A percentile compares a stretch with the other conserved stretches of the same genome.
Evolutionary conservation across 2,329 filamentous ascomycete genomes (phyloP).

Genomic region (Calonectria fujianensis): DNA sequence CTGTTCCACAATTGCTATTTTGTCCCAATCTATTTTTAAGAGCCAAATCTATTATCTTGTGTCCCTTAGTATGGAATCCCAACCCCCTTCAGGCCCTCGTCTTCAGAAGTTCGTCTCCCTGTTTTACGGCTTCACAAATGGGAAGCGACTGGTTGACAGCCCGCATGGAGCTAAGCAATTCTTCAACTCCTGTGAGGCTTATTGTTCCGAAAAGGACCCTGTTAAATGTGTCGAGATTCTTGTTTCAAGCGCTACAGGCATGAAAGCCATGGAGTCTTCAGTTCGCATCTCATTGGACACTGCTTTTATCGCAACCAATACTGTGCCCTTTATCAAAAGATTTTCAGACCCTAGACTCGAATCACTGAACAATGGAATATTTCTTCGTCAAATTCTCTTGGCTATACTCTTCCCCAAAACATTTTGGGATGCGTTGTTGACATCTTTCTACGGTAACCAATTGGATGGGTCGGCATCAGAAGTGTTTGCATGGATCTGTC

Average conservation of each 20-base stretch:
- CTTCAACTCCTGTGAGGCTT: slow-evolving; percentile 48
- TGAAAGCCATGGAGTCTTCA: slow-evolving; percentile 50
- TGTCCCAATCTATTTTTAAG: not conserved
- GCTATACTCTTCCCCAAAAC: slow-evolving; percentile 71
- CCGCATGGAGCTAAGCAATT: slow-evolving; percentile 53
- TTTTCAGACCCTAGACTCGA: slow-evolving; percentile 44
- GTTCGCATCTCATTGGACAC: slow-evolving; percentile 52
- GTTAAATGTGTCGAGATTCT: slow-evolving; percentile 55
- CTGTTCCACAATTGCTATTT: not conserved
- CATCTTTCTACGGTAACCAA: slow-evolving; percentile 51
- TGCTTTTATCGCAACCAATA: slow-evolving; percentile 55
- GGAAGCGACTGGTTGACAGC: slow-evolving; percentile 42
- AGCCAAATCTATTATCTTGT: not conserved
- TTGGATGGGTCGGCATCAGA: slow-evolving; percentile 59
- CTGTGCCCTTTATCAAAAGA: slow-evolving; percentile 40
- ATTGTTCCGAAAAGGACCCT: slow-evolving; percentile 42
- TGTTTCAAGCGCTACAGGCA: slow-evolving; percentile 46
- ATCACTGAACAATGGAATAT: slow-evolving; percentile 48
- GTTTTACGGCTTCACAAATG: slow-evolving; percentile 47
- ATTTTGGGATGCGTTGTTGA: slow-evolving; percentile 71
- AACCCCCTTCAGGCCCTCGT: slow-evolving; percentile 37
- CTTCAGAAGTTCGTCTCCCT: slow-evolving; percentile 38
- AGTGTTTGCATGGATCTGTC: slow-evolving; percentile 69
- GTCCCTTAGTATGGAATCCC: slow-evolving; percentile 35
- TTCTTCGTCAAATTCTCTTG: slow-evolving; percentile 60